Evolutionary conservation across 257 asterid species (phyloP).

Genomic region (Ilex asprella): DNA sequence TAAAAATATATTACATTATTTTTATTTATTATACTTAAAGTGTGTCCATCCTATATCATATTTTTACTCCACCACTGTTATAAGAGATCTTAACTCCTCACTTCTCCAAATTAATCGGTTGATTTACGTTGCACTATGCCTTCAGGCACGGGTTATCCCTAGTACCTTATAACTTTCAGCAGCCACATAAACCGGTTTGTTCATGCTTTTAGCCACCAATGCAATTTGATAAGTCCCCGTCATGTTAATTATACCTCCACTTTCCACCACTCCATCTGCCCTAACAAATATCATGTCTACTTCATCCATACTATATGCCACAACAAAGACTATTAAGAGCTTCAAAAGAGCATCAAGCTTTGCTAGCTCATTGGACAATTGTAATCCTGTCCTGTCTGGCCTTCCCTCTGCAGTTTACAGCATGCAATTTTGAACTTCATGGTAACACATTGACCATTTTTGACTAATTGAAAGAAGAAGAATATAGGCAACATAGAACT

Average conservation of each 20-base stretch:
- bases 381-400: conserved; percentile 82
- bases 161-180: conserved; percentile 96
- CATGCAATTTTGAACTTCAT: not conserved
- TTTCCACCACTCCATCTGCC: conserved; percentile 94
- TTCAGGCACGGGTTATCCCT: no score
- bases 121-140: no score
- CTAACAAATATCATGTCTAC: conserved; percentile 94
- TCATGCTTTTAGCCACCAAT: conserved; percentile 92
- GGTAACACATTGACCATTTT: not conserved
- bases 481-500: no score
- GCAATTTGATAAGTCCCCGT: conserved; percentile 98
- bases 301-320: conserved; percentile 92
- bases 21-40: no score
- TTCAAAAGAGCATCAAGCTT: conserved; percentile 86
- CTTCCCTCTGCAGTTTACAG: conserved; percentile 73
- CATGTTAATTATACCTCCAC: conserved; percentile 95
- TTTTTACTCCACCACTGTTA: no score
- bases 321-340: conserved; percentile 91
- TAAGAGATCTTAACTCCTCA: no score
- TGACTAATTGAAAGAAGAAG: no score
- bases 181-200: conserved; percentile 87
- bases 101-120: no score
- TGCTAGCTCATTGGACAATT: conserved; percentile 75
- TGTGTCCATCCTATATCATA: no score
- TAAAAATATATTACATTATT: no score